These are phyloP conservation scores for Pyrus betulifolia DNA, from an alignment of 306 rosid species.

Conservation along the genomic window DNA sequence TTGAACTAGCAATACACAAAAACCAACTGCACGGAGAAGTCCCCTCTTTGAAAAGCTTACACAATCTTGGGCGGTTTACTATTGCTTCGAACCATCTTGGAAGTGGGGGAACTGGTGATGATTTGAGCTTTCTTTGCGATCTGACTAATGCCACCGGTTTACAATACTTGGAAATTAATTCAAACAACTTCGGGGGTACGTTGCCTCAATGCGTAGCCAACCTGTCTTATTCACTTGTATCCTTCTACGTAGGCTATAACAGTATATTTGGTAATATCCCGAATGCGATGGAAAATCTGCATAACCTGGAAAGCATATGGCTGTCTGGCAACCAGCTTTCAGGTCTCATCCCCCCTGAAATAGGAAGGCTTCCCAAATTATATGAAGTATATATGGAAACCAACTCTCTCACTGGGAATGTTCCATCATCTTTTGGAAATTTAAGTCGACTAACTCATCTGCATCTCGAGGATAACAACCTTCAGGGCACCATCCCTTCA, in stretches of 20 bases:
- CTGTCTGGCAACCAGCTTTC: not conserved
- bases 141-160: not conserved
- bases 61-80: not conserved
- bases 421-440: not conserved
- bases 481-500: not conserved
- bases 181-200: not conserved
- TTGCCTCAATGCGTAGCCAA: not conserved
- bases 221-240: not conserved
- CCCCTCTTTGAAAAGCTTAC: not conserved
- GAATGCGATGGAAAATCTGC: not conserved
- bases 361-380: not conserved
- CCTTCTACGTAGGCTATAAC: fast-evolving
- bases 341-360: not conserved
- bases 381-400: not conserved
- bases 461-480: not conserved
- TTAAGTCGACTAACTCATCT: not conserved
- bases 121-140: not conserved
- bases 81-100: not conserved
- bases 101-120: not conserved
- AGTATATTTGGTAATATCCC: not conserved
- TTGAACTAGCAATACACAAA: fast-evolving
- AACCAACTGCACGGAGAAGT: not conserved
- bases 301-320: not conserved
- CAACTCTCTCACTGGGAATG: not conserved
- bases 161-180: too few relatives aligned